phyloP scores from a whole-genome alignment of 2,329 filamentous ascomycete species.

The Penicillium hordei region DNA sequence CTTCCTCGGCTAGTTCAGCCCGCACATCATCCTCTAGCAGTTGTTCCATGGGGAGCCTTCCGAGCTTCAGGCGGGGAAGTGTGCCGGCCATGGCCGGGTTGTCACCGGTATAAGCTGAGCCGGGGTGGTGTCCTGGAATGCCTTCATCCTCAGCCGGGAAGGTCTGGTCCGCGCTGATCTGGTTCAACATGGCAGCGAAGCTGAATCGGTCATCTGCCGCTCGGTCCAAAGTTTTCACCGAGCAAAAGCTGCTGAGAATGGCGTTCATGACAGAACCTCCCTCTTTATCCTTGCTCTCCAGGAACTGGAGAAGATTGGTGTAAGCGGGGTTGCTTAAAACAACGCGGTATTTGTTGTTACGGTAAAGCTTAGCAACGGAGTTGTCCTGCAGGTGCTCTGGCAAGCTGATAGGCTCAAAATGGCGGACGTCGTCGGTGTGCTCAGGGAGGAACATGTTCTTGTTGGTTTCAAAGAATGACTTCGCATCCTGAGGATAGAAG shows the following conservation, averaged over 20 bases:
- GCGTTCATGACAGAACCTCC: slow-evolving; percentile 76
- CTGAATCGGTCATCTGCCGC: slow-evolving; percentile 58
- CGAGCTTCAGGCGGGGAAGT: slow-evolving; percentile 68
- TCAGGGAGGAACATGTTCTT: slow-evolving; percentile 70
- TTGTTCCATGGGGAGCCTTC: slow-evolving; percentile 77
- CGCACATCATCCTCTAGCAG: slow-evolving; percentile 83
- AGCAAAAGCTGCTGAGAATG: slow-evolving; percentile 64
- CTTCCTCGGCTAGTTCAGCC: slow-evolving; percentile 81
- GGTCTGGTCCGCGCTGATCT: slow-evolving; percentile 55
- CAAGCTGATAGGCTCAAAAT: slow-evolving; percentile 70
- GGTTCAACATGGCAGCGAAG: slow-evolving; percentile 59
- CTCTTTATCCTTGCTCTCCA: slow-evolving; percentile 81
- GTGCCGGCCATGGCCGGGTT: slow-evolving; percentile 58
- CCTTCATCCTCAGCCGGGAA: slow-evolving; percentile 67
- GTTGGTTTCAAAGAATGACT: slow-evolving; percentile 69
- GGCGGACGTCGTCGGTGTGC: slow-evolving; percentile 76
- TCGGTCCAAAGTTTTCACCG: slow-evolving; percentile 60
- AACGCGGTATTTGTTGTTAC: slow-evolving; percentile 82
- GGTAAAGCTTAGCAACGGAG: slow-evolving; percentile 74
- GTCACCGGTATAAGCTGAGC: slow-evolving; percentile 60
- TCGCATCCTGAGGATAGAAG: slow-evolving; percentile 69
- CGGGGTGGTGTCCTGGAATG: slow-evolving; percentile 66
- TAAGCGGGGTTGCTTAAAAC: slow-evolving; percentile 85
- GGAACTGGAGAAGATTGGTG: slow-evolving; percentile 78
- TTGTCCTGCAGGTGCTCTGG: slow-evolving; percentile 78